These are phyloP conservation scores for Stephanodiscus minutulus DNA, from an alignment of 108 stramenopile species.

Conservation along the genomic window DNA sequence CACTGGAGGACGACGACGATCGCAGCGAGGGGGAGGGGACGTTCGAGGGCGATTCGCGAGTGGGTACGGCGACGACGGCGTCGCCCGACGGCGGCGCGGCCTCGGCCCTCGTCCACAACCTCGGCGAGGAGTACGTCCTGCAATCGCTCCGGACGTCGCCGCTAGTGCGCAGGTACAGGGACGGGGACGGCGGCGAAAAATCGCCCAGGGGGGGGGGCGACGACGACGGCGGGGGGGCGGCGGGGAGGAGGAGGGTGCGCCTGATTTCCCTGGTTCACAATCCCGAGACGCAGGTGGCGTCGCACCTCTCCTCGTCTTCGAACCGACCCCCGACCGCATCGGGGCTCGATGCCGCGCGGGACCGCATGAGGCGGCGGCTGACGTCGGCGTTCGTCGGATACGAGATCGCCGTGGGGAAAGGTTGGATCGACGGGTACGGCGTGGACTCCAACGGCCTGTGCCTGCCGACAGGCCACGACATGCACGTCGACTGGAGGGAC, in stretches of 20 bases:
- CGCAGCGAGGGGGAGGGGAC: constrained; percentile 25
- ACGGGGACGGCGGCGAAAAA: too few species aligned
- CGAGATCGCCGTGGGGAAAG: constrained; percentile 52
- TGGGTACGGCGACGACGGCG: constrained; percentile 22
- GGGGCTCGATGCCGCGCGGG: constrained; percentile 46
- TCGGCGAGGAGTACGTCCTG: constrained; percentile 51
- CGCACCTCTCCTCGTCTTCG: constrained; percentile 33
- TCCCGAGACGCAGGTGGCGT: constrained; percentile 63
- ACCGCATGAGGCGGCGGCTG: constrained; percentile 55
- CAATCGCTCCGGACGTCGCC: constrained; percentile 58
- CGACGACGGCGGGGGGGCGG: not conserved
- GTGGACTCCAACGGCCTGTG: constrained; percentile 80
- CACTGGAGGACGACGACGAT: constrained; percentile 17
- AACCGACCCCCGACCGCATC: too few species aligned
- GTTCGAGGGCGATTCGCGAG: constrained; percentile 38
- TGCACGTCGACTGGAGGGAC: constrained; percentile 61
- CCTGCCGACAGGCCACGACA: constrained; percentile 62
- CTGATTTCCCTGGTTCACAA: constrained; percentile 69
- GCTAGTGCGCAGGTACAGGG: constrained; percentile 47
- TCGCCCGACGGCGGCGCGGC: constrained; percentile 7
- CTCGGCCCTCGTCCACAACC: constrained; percentile 54
- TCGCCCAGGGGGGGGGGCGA: too few species aligned
- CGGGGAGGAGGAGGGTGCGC: constrained; percentile 20
- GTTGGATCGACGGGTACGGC: constrained; percentile 60
- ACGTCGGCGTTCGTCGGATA: constrained; percentile 65